A percentile compares a stretch with the other conserved stretches of the same genome.
Evolutionary conservation across 768 basidiomycete genomes (phyloP).

Genomic region (Gloeophyllum trabeum): DNA sequence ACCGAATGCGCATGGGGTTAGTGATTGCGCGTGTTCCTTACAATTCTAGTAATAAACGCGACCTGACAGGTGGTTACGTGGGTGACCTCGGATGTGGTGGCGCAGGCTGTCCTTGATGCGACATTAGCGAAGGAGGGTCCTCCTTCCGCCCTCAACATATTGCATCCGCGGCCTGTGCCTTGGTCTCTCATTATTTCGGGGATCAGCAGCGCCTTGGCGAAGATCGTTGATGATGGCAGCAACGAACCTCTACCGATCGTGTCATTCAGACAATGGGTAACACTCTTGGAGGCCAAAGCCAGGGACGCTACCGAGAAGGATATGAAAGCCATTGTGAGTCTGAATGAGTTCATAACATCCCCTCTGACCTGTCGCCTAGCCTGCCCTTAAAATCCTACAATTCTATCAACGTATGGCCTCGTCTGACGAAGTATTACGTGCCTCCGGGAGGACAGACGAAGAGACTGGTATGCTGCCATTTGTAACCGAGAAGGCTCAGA

Average conservation of each 20-base stretch:
- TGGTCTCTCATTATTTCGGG: slow-evolving; percentile 18
- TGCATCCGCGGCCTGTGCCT: slow-evolving; percentile 22
- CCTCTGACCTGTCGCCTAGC: too few relatives aligned
- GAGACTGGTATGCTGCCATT: background rate
- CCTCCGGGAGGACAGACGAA: background rate
- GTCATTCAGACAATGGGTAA: background rate
- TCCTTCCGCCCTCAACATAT: slow-evolving; percentile 21
- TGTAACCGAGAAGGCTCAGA: background rate
- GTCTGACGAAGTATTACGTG: background rate
- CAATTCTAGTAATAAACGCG: too few relatives aligned
- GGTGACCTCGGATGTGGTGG: slow-evolving; percentile 24
- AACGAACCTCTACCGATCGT: slow-evolving; percentile 7
- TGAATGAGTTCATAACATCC: too few relatives aligned
- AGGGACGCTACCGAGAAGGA: too few relatives aligned
- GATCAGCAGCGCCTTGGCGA: slow-evolving; percentile 12
- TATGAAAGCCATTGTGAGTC: too few relatives aligned
- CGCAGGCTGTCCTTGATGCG: slow-evolving; percentile 20
- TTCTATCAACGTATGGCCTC: too few relatives aligned
- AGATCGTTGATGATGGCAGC: too few relatives aligned
- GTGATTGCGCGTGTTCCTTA: too few relatives aligned
- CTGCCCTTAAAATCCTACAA: background rate
- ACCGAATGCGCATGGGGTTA: too few relatives aligned
- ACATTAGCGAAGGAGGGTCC: slow-evolving; percentile 12
- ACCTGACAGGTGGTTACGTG: slow-evolving; percentile 21
- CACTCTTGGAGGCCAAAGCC: background rate